Conservation (phyloP, 768 basidiomycete genomes). For the Fibroporia radiculosa region DNA sequence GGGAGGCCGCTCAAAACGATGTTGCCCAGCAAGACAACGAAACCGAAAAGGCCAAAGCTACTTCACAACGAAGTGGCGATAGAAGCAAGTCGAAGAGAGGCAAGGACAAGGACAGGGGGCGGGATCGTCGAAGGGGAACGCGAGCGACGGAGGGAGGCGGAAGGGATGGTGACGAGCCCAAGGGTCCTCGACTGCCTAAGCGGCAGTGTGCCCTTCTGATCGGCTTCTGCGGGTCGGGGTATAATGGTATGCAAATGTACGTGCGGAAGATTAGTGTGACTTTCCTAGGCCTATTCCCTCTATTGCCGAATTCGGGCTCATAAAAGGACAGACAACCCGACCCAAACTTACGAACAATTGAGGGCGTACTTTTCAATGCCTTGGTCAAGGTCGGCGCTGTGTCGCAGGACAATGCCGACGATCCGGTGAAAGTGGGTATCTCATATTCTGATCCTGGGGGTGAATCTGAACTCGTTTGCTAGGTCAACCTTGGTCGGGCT, state of each 20-base stretch:
- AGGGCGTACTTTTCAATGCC: constrained; percentile 82
- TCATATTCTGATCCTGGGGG: neutral
- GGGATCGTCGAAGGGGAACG: constrained; percentile 16
- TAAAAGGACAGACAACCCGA: constrained; percentile 51
- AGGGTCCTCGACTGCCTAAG: constrained; percentile 66
- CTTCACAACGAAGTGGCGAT: neutral
- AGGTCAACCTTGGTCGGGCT: constrained; percentile 82
- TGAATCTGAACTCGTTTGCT: neutral
- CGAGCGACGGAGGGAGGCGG: constrained; percentile 10
- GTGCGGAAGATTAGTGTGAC: constrained; percentile 23
- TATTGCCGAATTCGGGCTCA: neutral
- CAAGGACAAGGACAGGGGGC: constrained; percentile 11
- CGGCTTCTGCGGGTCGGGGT: constrained; percentile 90
- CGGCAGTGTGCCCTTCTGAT: constrained; percentile 77
- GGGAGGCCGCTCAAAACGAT: neutral
- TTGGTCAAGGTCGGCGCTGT: constrained; percentile 87
- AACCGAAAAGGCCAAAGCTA: neutral
- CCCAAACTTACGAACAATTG: constrained; percentile 61
- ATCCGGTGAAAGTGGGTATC: constrained; percentile 74
- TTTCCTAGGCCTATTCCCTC: neutral
- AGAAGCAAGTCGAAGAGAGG: constrained; percentile 1
- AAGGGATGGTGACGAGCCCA: constrained; percentile 19
- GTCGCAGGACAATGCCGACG: constrained; percentile 88
- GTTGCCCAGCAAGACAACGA: neutral
- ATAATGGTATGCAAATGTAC: constrained; percentile 94